These are phyloP conservation scores for Alnus glutinosa DNA, from an alignment of 306 rosid genomes.

Conservation along the genomic window DNA sequence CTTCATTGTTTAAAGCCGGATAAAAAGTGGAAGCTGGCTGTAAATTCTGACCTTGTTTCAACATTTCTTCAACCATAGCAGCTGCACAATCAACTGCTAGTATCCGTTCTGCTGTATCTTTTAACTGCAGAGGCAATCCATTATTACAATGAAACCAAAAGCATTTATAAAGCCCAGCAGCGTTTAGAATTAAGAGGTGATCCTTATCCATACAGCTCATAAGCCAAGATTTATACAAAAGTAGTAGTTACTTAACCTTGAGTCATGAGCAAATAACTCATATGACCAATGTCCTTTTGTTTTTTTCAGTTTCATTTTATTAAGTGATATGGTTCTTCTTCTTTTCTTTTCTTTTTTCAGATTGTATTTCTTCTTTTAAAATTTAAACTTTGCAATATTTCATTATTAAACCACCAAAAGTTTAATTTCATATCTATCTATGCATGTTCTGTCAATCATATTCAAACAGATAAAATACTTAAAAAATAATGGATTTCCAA, in stretches of 20 bases:
- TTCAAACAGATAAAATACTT: neutral
- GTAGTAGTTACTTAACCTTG: neutral
- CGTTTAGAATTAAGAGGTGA: neutral
- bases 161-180: neutral
- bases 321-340: neutral
- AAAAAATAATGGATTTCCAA: neutral
- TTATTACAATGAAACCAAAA: slow-evolving; percentile 32
- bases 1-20: slow-evolving; percentile 45
- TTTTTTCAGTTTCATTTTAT: neutral
- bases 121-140: slow-evolving; percentile 53
- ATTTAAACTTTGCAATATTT: neutral
- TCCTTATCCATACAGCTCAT: neutral
- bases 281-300: neutral
- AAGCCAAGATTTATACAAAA: neutral
- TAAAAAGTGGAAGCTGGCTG: slow-evolving; percentile 39
- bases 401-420: neutral
- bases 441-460: neutral
- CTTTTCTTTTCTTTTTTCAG: neutral
- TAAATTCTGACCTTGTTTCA: slow-evolving; percentile 57
- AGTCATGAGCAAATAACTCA: neutral
- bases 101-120: slow-evolving; percentile 84
- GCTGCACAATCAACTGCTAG: slow-evolving; percentile 91
- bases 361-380: neutral
- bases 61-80: slow-evolving; percentile 93
- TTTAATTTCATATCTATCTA: neutral